phyloP scores from a whole-genome alignment of 768 basidiomycete species.

The Mycena floridula region DNA sequence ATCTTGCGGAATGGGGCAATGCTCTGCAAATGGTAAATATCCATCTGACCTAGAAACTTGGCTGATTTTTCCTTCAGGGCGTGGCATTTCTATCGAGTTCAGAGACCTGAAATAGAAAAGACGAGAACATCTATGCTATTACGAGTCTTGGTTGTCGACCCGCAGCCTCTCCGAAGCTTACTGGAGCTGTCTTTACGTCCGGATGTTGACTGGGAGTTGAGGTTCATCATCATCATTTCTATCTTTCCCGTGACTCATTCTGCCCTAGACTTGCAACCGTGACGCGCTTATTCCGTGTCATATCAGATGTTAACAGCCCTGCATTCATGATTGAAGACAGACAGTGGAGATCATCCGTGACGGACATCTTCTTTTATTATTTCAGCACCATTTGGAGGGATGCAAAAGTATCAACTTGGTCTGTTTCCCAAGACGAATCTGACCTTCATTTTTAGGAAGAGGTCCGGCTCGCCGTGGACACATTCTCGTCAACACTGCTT shows the following conservation, averaged over 20 bases:
- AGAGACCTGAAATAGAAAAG: constrained; percentile 44
- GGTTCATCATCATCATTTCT: constrained; percentile 31
- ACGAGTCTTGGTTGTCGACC: constrained; percentile 55
- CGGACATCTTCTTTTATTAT: constrained; percentile 52
- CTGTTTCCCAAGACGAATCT: not conserved
- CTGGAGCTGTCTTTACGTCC: constrained; percentile 34
- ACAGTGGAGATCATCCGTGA: constrained; percentile 62
- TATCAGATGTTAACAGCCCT: constrained; percentile 61
- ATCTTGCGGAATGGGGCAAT: constrained; percentile 54
- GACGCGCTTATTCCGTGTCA: constrained; percentile 54
- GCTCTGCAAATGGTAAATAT: constrained; percentile 52
- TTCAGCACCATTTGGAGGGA: constrained; percentile 64
- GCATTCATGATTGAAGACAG: constrained; percentile 55
- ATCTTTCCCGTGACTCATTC: not conserved
- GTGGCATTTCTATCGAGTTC: constrained; percentile 66
- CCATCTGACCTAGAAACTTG: not conserved
- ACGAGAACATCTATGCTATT: constrained; percentile 53
- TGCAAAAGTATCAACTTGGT: constrained; percentile 33
- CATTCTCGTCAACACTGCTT: constrained; percentile 53
- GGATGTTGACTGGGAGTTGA: constrained; percentile 36
- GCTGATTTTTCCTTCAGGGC: constrained; percentile 30
- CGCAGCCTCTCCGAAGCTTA: constrained; percentile 52
- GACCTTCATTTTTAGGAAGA: constrained; percentile 48
- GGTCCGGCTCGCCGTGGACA: constrained; percentile 51
- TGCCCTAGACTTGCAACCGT: constrained; percentile 41